Conservation (phyloP, 2,329 filamentous ascomycete species). For the Cercospora sp. region DNA sequence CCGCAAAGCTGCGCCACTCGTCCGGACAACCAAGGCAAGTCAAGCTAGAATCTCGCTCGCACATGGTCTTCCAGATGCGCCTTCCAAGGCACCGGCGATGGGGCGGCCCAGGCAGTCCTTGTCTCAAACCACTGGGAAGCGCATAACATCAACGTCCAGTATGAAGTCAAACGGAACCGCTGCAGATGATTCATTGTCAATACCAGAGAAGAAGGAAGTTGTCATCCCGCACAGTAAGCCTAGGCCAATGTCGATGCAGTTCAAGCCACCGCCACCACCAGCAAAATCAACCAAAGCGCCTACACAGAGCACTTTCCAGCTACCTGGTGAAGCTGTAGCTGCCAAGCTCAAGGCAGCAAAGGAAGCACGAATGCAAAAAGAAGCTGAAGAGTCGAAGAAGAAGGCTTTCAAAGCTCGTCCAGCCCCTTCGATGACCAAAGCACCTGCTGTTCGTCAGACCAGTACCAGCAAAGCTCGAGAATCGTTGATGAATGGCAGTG, state of each 20-base stretch:
- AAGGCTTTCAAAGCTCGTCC: slow-evolving; percentile 52
- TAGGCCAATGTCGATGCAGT: slow-evolving; percentile 51
- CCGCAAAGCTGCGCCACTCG: slow-evolving; percentile 32
- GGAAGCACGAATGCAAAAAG: slow-evolving; percentile 50
- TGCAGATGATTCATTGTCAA: not conserved
- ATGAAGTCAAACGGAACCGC: slow-evolving; percentile 13
- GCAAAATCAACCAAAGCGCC: slow-evolving; percentile 54
- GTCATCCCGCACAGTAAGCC: slow-evolving; percentile 45
- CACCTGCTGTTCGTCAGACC: slow-evolving; percentile 47
- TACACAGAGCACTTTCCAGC: slow-evolving; percentile 53
- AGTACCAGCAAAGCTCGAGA: slow-evolving; percentile 49
- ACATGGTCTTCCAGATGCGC: slow-evolving; percentile 31
- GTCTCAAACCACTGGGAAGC: slow-evolving; percentile 22
- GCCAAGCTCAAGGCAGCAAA: slow-evolving; percentile 55
- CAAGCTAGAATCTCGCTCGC: slow-evolving; percentile 37
- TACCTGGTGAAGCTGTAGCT: slow-evolving; percentile 56
- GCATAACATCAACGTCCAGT: slow-evolving; percentile 26
- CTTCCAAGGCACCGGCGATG: slow-evolving; percentile 22
- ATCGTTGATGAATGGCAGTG: slow-evolving; percentile 36
- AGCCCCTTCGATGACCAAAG: slow-evolving; percentile 38
- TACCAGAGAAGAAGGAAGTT: slow-evolving; percentile 31
- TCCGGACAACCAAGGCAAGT: slow-evolving; percentile 37
- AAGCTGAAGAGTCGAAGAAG: slow-evolving; percentile 43
- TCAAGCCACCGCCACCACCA: slow-evolving; percentile 49
- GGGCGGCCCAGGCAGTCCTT: slow-evolving; percentile 25